Evolutionary conservation across 495 filamentous ascomycete species (phyloP).

Genomic region (Penicillium riverlandense): DNA sequence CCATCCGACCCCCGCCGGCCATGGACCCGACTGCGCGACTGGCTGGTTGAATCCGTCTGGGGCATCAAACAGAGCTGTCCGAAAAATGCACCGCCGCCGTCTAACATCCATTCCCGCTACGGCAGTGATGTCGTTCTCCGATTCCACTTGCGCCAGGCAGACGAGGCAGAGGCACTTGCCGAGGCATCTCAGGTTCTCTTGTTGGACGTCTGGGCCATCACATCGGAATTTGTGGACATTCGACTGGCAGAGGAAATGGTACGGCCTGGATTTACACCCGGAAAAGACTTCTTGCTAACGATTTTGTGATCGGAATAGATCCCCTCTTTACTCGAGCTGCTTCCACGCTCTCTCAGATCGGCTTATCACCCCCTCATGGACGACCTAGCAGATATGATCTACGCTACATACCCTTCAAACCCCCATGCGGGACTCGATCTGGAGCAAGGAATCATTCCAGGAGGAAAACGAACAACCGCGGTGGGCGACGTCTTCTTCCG

Average conservation of each 20-base stretch:
- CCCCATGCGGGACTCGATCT: slow-evolving; percentile 19
- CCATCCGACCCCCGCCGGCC: slow-evolving; percentile 25
- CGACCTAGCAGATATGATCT: slow-evolving; percentile 70
- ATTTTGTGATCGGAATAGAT: slow-evolving; percentile 38
- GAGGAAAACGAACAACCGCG: slow-evolving; percentile 26
- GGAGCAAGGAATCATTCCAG: slow-evolving; percentile 22
- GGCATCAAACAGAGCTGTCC: slow-evolving; percentile 30
- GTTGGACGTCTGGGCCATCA: slow-evolving; percentile 87
- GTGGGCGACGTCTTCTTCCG: slow-evolving; percentile 70
- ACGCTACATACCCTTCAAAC: slow-evolving; percentile 61
- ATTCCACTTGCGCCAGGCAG: slow-evolving; percentile 65
- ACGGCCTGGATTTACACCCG: slow-evolving; percentile 13
- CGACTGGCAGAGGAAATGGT: slow-evolving; percentile 72
- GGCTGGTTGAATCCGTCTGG: slow-evolving; percentile 58
- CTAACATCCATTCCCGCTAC: slow-evolving; percentile 58
- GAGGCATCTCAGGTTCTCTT: slow-evolving; percentile 69
- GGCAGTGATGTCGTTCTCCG: slow-evolving; percentile 78
- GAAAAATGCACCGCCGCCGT: slow-evolving; percentile 24
- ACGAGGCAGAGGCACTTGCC: slow-evolving; percentile 66
- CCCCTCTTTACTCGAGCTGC: slow-evolving; percentile 69
- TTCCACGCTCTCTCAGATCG: slow-evolving; percentile 68
- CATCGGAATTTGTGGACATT: slow-evolving; percentile 79
- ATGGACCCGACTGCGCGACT: slow-evolving; percentile 56
- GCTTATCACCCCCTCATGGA: slow-evolving; percentile 71
- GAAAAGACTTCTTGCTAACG: slow-evolving; percentile 1